Evolutionary conservation across 345 rosid species (phyloP), one percentile per base, ranked within the genome.

Genomic region (Combretum micranthum): DNA sequence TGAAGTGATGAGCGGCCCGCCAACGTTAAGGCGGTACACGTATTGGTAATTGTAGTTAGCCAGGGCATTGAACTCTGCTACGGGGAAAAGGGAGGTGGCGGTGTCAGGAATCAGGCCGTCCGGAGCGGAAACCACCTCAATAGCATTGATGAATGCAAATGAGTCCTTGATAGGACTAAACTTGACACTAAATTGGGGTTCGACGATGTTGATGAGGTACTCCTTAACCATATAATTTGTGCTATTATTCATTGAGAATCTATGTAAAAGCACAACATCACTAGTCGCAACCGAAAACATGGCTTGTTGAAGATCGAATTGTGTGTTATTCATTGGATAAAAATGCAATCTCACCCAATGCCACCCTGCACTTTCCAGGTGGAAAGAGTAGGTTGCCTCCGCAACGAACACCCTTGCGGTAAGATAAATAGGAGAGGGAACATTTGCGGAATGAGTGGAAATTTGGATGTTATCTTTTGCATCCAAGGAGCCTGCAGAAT

Each of bases 41-140:
- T 16, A 32, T 52, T 57, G 62, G 69, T 65, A 65, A 20, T 52
- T 59, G 58, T 37, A 52, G 13, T 2, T 12, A 21, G 13, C 13
- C 37, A 57, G 18, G 23, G 59, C 69, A 7, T 32, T 52, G 32
- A 43, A 45, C 13, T 59, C 69, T 19, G 25, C n/a, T 20, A 51
- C 63, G n/a, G 0, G 63, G 69, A 42, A 46, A 58, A 57, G 42
- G 3, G 25, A 0, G 13, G 47, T 52, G 39, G 21, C 63, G 15
- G 37, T 16, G 59, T 51, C 59, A 17, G 18, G 5, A 15, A 65
- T 57, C 57, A 58, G 1, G 47, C 4, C 25, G 39, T 58, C 69
- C 5, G 63, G 69, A 22, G 69, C 69, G 0, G 63, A 65, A 17
- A 65, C 59, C 46, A 65, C 69, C 64, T 65, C 69, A 43, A 65